Evolutionary conservation across 805 yeast genomes (phyloP).

Genomic region (Metschnikowia shivogae): DNA sequence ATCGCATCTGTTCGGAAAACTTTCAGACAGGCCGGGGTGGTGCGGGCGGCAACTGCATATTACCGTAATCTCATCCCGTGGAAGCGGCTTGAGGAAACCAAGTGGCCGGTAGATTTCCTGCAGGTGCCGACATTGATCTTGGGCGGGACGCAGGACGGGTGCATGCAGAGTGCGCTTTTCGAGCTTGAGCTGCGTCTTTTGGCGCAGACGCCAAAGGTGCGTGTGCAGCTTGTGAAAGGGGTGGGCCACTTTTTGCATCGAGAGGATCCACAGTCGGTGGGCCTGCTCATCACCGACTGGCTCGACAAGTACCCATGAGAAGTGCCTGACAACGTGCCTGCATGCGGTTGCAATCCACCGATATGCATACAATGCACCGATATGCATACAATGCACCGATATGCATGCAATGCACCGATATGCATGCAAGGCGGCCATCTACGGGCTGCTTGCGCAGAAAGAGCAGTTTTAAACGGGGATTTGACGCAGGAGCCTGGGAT

Average conservation of each 20-base stretch:
- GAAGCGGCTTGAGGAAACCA: constrained; percentile 15
- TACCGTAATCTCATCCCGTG: constrained; percentile 26
- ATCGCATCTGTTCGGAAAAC: constrained; percentile 28
- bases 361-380: too few species aligned
- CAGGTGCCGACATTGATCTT: constrained; percentile 35
- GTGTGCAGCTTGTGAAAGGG: constrained; percentile 23
- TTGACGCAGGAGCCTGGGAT: too few species aligned
- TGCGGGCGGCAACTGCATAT: constrained; percentile 37
- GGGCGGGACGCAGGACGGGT: constrained; percentile 38
- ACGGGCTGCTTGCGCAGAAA: too few species aligned
- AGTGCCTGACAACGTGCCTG: too few species aligned
- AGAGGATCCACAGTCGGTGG: constrained; percentile 32
- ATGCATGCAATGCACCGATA: too few species aligned
- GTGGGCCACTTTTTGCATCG: constrained; percentile 41
- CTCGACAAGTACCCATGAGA: constrained; percentile 14
- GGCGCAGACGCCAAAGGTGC: constrained; percentile 17
- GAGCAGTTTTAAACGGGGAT: too few species aligned
- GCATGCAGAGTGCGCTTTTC: constrained; percentile 30
- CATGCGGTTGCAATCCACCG: too few species aligned
- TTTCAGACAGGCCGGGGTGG: constrained; percentile 22
- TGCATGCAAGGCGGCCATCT: too few species aligned
- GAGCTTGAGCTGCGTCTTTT: constrained; percentile 23
- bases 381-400: too few species aligned
- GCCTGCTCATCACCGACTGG: constrained; percentile 26
- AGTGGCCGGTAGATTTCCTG: constrained; percentile 29